phyloP scores from a whole-genome alignment of 2,329 filamentous ascomycete genomes.

The Geosmithia morbida region DNA sequence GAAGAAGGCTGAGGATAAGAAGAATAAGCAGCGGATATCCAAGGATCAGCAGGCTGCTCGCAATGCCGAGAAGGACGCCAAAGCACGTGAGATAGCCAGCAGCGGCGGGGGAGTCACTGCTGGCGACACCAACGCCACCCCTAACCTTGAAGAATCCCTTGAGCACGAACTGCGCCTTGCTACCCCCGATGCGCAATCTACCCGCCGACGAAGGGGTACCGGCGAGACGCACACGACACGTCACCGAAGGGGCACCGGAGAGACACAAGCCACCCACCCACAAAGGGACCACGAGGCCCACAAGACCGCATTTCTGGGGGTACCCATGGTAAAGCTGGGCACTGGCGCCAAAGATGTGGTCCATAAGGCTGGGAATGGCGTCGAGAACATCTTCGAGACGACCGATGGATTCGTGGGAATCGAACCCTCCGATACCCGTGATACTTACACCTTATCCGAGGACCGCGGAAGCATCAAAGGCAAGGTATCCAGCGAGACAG shows the following conservation, averaged over 20 bases:
- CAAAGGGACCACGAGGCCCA: conserved; percentile 11
- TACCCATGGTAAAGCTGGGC: conserved; percentile 29
- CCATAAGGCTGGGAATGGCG: conserved; percentile 28
- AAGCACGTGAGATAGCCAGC: conserved; percentile 34
- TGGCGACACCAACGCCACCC: conserved; percentile 37
- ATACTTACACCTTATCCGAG: neutral
- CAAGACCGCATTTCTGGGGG: conserved; percentile 13
- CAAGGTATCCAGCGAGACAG: conserved; percentile 17
- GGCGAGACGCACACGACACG: conserved; percentile 8
- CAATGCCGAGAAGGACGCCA: conserved; percentile 31
- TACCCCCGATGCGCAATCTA: conserved; percentile 9
- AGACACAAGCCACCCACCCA: conserved; percentile 5
- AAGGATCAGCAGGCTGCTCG: conserved; percentile 35
- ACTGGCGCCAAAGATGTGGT: conserved; percentile 32
- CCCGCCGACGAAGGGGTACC: conserved; percentile 5
- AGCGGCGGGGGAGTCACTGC: conserved; percentile 31
- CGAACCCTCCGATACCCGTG: conserved; percentile 6
- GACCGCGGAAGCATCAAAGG: conserved; percentile 11
- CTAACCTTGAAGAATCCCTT: conserved; percentile 27
- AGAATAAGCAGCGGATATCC: conserved; percentile 37
- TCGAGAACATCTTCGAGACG: conserved; percentile 37
- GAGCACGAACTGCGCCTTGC: conserved; percentile 4
- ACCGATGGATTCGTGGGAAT: conserved; percentile 36
- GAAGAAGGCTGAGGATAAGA: conserved; percentile 48
- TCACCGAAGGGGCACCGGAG: conserved; percentile 7